Conservation (phyloP, 305 asterid genomes). For the Rubia peregrina region DNA sequence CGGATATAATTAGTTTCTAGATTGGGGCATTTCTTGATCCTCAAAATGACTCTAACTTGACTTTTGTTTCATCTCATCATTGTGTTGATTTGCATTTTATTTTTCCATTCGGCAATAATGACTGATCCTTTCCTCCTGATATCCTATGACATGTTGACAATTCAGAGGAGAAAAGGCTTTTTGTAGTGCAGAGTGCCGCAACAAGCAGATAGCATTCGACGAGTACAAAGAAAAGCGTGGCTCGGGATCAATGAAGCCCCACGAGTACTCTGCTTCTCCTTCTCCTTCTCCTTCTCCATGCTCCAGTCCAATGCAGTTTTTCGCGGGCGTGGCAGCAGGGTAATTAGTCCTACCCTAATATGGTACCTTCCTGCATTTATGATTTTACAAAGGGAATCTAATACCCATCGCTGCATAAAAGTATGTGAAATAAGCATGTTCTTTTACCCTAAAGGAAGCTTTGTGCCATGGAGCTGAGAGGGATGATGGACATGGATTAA, state of each 20-base stretch:
- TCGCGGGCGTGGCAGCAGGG: slow-evolving; percentile 56
- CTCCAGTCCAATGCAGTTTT: slow-evolving; percentile 40
- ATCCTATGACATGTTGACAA: too few species aligned
- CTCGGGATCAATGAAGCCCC: slow-evolving; percentile 31
- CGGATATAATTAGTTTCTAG: background rate
- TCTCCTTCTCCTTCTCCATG: slow-evolving; percentile 59
- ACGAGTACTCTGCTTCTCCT: slow-evolving; percentile 44
- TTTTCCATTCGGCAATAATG: background rate
- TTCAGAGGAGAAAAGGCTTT: slow-evolving; percentile 43
- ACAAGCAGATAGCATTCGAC: slow-evolving; percentile 28
- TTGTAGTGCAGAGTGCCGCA: slow-evolving; percentile 36
- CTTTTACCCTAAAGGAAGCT: background rate
- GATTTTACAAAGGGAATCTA: slow-evolving; percentile 20
- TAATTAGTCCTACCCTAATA: slow-evolving; percentile 18
- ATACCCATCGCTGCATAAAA: background rate
- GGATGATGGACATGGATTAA: background rate
- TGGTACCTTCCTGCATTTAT: background rate
- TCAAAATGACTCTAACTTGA: background rate
- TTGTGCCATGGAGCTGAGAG: background rate
- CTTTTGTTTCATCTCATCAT: background rate
- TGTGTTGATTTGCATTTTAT: too few species aligned
- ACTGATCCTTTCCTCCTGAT: background rate
- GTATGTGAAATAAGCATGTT: slow-evolving; percentile 9
- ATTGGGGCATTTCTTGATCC: background rate
- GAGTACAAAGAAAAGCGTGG: slow-evolving; percentile 28